Evolutionary conservation across 1,284 basidiomycete genomes (phyloP).

Genomic region (Cryptococcus jaspeensis): DNA sequence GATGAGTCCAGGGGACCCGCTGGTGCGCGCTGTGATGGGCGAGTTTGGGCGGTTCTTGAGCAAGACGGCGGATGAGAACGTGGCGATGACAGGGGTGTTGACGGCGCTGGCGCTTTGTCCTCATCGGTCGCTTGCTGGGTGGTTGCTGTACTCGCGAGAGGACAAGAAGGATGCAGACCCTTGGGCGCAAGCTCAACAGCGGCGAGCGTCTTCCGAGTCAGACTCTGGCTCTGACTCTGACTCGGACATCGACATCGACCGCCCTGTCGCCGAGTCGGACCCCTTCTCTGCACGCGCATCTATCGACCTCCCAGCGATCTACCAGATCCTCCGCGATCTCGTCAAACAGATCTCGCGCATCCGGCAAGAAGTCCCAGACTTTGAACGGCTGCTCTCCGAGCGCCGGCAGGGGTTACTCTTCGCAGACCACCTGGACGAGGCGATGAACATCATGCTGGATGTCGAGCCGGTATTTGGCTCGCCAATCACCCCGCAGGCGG

Average conservation of each 20-base stretch:
- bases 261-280: slow-evolving; percentile 9
- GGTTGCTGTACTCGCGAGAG: slow-evolving; percentile 57
- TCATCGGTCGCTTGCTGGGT: slow-evolving; percentile 79
- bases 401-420: slow-evolving; percentile 85
- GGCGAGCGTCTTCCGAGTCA: slow-evolving; percentile 17
- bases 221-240: slow-evolving; percentile 11
- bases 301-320: slow-evolving; percentile 61
- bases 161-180: slow-evolving; percentile 15
- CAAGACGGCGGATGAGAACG: slow-evolving; percentile 80
- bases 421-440: slow-evolving; percentile 89
- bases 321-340: slow-evolving; percentile 73
- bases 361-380: slow-evolving; percentile 56
- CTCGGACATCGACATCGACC: slow-evolving; percentile 9
- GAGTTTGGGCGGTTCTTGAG: slow-evolving; percentile 74
- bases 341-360: slow-evolving; percentile 56
- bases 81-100: slow-evolving; percentile 79
- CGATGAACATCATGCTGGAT: slow-evolving; percentile 70
- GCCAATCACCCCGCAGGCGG: slow-evolving; percentile 17
- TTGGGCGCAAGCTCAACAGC: slow-evolving; percentile 12
- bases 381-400: slow-evolving; percentile 81
- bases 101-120: slow-evolving; percentile 77
- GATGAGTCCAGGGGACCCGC: slow-evolving; percentile 73
- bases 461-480: slow-evolving; percentile 43
- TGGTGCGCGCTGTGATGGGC: slow-evolving; percentile 70
- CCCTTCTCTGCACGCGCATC: slow-evolving; percentile 11